phyloP scores from a whole-genome alignment of 305 asterid species.

The Solanum hybrid region DNA sequence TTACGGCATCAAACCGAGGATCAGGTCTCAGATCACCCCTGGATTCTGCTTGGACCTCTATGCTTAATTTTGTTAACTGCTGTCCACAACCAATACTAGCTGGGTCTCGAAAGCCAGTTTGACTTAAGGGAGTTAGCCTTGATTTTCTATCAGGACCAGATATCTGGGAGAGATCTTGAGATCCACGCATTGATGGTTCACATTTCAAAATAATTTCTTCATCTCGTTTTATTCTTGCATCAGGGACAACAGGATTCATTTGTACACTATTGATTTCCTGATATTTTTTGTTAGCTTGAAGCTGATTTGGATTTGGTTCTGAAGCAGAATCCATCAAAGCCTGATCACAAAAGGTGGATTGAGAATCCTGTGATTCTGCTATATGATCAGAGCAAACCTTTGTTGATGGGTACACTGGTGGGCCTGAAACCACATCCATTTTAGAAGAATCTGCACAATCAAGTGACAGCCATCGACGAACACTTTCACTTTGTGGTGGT shows the following conservation, averaged over 20 bases:
- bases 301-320: constrained; percentile 14
- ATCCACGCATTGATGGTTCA: constrained; percentile 30
- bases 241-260: constrained; percentile 23
- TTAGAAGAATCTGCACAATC: constrained; percentile 18
- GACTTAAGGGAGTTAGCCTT: constrained; percentile 83
- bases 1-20: constrained; percentile 91
- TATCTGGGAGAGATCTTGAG: constrained; percentile 68
- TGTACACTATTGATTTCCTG: constrained; percentile 21
- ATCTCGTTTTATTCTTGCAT: constrained; percentile 1
- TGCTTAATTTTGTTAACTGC: constrained; percentile 77
- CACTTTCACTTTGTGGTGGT: constrained; percentile 64
- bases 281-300: constrained; percentile 14
- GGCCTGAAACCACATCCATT: constrained; percentile 15
- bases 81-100: constrained; percentile 87
- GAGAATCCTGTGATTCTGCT: constrained; percentile 43
- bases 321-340: constrained; percentile 27
- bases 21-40: constrained; percentile 96
- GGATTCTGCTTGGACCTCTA: constrained; percentile 85
- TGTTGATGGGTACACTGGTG: constrained; percentile 24
- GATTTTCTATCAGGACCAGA: constrained; percentile 73
- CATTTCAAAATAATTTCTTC: constrained; percentile 15
- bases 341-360: constrained; percentile 25
- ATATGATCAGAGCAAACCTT: constrained; percentile 23
- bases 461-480: constrained; percentile 51
- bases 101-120: constrained; percentile 85